Evolutionary conservation across 345 rosid species (phyloP).

Genomic region (Rhodomyrtus tomentosa): DNA sequence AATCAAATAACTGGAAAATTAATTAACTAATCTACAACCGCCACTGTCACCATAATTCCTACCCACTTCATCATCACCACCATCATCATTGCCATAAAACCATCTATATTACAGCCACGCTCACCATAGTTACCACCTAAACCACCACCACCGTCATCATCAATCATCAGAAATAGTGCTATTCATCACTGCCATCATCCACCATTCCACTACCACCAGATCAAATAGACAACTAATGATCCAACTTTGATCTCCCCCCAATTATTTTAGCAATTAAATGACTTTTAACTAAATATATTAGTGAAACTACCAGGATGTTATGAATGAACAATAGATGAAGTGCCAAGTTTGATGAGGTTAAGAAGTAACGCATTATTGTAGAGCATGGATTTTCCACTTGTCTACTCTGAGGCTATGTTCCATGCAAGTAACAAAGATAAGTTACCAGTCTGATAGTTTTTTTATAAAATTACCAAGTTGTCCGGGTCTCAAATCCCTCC

Average conservation of each 20-base stretch:
- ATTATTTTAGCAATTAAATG: background rate
- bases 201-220: background rate
- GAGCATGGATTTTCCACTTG: background rate
- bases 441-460: slow-evolving; percentile 80
- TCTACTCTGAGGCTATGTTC: background rate
- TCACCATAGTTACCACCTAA: background rate
- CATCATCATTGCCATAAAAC: background rate
- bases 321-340: background rate
- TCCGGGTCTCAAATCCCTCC: slow-evolving; percentile 92
- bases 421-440: background rate
- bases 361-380: background rate
- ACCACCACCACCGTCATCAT: background rate
- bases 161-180: background rate
- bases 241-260: background rate
- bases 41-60: background rate
- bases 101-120: background rate
- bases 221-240: background rate
- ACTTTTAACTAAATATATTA: background rate
- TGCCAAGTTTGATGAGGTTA: background rate
- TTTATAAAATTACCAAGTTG: slow-evolving; percentile 77
- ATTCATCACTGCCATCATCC: background rate
- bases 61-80: background rate
- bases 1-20: background rate
- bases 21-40: background rate
- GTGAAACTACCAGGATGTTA: background rate